These are phyloP conservation scores for Aspergillus tanneri DNA, from an alignment of 2,329 filamentous ascomycete species.

Conservation along the genomic window DNA sequence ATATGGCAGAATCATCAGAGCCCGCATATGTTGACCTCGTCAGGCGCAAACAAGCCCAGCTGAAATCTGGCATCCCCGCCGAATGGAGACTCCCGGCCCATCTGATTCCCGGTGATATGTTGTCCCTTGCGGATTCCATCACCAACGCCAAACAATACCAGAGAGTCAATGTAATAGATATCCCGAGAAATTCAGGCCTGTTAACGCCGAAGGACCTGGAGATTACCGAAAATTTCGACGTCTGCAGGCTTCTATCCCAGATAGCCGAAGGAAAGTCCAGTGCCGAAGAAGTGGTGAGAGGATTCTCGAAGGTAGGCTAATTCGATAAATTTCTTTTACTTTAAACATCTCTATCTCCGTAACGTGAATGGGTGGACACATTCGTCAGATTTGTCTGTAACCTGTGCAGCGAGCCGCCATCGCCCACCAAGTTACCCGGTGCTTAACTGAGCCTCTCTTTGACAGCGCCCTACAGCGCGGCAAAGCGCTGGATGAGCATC, in stretches of 20 bases:
- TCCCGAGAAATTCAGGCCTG: conserved; percentile 55
- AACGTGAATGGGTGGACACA: too few relatives aligned
- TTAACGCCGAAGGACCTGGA: conserved; percentile 51
- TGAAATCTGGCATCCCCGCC: conserved; percentile 39
- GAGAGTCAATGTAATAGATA: conserved; percentile 44
- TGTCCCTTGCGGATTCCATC: conserved; percentile 39
- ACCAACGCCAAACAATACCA: conserved; percentile 34
- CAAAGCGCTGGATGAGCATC: conserved; percentile 49
- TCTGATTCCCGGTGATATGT: conserved; percentile 35
- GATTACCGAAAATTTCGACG: conserved; percentile 57
- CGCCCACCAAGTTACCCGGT: conserved; percentile 45
- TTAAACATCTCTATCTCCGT: too few relatives aligned
- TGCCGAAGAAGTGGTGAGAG: conserved; percentile 49
- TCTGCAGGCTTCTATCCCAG: conserved; percentile 37
- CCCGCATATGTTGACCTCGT: conserved; percentile 34
- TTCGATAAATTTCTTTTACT: too few relatives aligned
- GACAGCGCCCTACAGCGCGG: conserved; percentile 51
- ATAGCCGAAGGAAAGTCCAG: conserved; percentile 37
- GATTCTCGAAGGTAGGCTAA: conserved; percentile 57
- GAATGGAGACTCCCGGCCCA: conserved; percentile 40
- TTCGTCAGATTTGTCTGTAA: too few relatives aligned
- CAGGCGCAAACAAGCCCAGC: conserved; percentile 40
- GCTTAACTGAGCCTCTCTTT: conserved; percentile 55
- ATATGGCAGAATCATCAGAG: too few relatives aligned
- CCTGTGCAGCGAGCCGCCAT: conserved; percentile 35